Evolutionary conservation across 306 rosid species (phyloP), one percentile per base, ranked within the genome.

Genomic region (Glycine soja): DNA sequence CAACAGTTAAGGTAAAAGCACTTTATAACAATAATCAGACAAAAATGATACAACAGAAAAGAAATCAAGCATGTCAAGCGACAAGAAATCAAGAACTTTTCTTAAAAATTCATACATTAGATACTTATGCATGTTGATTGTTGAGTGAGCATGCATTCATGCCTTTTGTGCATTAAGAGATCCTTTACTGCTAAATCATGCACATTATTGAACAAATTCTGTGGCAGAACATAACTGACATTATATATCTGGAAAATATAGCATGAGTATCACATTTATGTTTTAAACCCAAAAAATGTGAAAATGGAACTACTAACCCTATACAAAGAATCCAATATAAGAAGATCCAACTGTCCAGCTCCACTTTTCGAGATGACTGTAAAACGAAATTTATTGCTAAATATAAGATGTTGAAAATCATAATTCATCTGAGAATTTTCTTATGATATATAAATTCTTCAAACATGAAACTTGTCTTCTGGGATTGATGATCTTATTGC

Each of bases 311-410:
- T 48, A 53, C 92, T 78, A 48, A 93, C 99, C 97, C 75, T 95
- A 74, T 89, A 89, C 84, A 95, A 84, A 2, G 97, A 86, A 81
- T 93, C 99, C 97, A 95, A 69, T 68, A 95, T 89, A 70, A 95
- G 97, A 88, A 95, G 92, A 91, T 95, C 99, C 93, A 95, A 74
- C 86, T 89, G 99, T 63, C 99, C 98, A 77, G 89, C 98, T 38
- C 99, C 99, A 81, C 85, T 86, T 90, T 86, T 90, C 0, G 98
- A 93, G 82, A 95, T 93, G 43, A 88, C 99, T 95, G 89, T 30
- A 82, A 87, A 79, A 67, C 48, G 50, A 62, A 72, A 75, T 80
- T 46, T 59, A 66, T 79, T 64, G 76, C 46, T 69, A 77, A 51
- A 74, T 61, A 76, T 86, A 43, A 85, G 80, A 63, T 73, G 74